Evolutionary conservation across 2,329 filamentous ascomycete species (phyloP).

Genomic region (Epichloe bromicola): DNA sequence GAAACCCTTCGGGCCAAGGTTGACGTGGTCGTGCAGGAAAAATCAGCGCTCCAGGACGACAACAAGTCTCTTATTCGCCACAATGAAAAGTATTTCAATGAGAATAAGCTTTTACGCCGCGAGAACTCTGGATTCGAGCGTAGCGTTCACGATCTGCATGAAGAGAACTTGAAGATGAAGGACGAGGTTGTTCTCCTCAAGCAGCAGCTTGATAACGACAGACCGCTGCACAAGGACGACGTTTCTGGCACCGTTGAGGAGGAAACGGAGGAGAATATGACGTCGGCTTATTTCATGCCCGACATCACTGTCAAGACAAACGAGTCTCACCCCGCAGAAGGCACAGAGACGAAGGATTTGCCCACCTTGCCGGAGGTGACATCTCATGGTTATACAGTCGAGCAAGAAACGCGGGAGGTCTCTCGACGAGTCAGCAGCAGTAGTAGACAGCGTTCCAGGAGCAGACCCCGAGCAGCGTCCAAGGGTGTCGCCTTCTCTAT

Average conservation of each 20-base stretch:
- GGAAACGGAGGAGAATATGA: constrained; percentile 39
- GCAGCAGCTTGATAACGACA: constrained; percentile 30
- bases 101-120: constrained; percentile 35
- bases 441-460: constrained; percentile 17
- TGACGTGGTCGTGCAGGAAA: constrained; percentile 28
- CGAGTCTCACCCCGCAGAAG: constrained; percentile 18
- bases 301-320: constrained; percentile 42
- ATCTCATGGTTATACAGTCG: constrained; percentile 19
- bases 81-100: constrained; percentile 41
- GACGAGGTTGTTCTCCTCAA: constrained; percentile 34
- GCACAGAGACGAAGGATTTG: constrained; percentile 19
- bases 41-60: constrained; percentile 33
- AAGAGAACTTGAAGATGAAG: constrained; percentile 33
- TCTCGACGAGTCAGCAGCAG: constrained; percentile 17
- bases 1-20: constrained; percentile 27
- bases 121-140: constrained; percentile 37
- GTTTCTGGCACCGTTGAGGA: constrained; percentile 22
- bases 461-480: constrained; percentile 10
- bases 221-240: constrained; percentile 24
- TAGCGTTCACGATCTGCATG: constrained; percentile 30
- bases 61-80: constrained; percentile 39
- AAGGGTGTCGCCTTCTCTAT: constrained; percentile 28
- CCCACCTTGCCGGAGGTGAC: constrained; percentile 18
- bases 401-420: constrained; percentile 15
- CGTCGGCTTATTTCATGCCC: constrained; percentile 44